Evolutionary conservation across 2,329 filamentous ascomycete genomes (phyloP).

Genomic region (Lachnellula arida): DNA sequence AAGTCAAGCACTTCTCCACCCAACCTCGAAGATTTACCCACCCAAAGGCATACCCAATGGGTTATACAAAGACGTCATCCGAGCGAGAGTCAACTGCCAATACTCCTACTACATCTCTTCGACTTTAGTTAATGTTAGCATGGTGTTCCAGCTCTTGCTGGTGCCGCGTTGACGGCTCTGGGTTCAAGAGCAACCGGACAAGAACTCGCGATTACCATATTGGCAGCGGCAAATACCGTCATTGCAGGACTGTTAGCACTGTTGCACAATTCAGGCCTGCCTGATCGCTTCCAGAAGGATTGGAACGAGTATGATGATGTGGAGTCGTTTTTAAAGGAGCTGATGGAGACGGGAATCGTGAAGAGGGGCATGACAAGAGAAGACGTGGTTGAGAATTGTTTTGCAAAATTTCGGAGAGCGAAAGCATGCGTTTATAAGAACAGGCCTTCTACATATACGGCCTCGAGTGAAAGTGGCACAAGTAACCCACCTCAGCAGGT

Average conservation of each 20-base stretch:
- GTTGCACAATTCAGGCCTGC: conserved; percentile 12
- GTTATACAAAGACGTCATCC: conserved; percentile 21
- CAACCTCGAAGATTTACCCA: conserved; percentile 14
- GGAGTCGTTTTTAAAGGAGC: conserved; percentile 9
- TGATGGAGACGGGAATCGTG: conserved; percentile 9
- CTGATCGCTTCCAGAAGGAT: conserved; percentile 13
- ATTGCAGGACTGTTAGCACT: conserved; percentile 11
- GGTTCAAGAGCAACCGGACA: conserved; percentile 11
- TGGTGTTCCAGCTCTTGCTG: conserved; percentile 24
- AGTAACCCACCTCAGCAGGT: background rate
- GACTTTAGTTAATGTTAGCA: conserved; percentile 15
- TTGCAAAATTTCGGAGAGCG: conserved; percentile 6
- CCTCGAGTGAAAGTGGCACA: background rate
- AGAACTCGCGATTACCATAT: conserved; percentile 16
- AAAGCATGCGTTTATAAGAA: conserved; percentile 7
- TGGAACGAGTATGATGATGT: conserved; percentile 14
- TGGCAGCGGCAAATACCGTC: conserved; percentile 21
- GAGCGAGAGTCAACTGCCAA: conserved; percentile 7
- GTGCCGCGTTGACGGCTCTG: conserved; percentile 23
- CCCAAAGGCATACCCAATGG: conserved; percentile 19
- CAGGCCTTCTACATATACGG: conserved; percentile 5
- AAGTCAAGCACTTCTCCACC: conserved; percentile 6
- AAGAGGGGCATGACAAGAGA: conserved; percentile 7
- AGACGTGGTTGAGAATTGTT: conserved; percentile 9
- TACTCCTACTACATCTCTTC: conserved; percentile 18